Evolutionary conservation across 2,329 filamentous ascomycete species (phyloP).

Genomic region (Hymenoscyphus fraxineus): DNA sequence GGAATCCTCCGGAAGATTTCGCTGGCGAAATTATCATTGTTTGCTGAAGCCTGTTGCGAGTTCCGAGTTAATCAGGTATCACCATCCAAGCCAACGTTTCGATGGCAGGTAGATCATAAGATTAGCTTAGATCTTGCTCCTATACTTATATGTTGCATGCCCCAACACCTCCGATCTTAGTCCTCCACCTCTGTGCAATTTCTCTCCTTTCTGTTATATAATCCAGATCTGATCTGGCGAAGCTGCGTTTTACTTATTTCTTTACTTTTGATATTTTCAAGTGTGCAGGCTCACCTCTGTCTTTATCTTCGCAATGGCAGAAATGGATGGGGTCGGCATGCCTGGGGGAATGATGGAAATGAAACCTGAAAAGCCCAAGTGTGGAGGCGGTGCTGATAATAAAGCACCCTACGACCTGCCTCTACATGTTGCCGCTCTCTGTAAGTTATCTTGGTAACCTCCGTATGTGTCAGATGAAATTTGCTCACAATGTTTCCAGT

Average conservation of each 20-base stretch:
- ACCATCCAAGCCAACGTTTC: slow-evolving; percentile 4
- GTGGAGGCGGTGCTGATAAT: slow-evolving; percentile 15
- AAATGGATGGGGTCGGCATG: background rate
- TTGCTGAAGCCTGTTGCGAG: background rate
- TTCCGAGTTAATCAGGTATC: background rate
- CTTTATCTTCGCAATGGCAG: slow-evolving; percentile 4
- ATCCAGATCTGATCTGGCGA: slow-evolving; percentile 3
- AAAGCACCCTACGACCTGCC: slow-evolving; percentile 57
- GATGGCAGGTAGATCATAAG: slow-evolving; percentile 3
- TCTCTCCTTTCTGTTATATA: background rate
- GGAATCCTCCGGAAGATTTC: background rate
- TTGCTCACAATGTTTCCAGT: slow-evolving; percentile 7
- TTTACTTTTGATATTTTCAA: slow-evolving; percentile 7
- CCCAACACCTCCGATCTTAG: background rate
- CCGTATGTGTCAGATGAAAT: background rate
- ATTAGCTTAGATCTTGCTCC: background rate
- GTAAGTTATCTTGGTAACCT: slow-evolving; percentile 7
- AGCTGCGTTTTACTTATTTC: background rate
- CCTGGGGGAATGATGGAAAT: background rate
- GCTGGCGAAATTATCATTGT: background rate
- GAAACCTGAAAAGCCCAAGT: slow-evolving; percentile 14
- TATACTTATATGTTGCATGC: slow-evolving; percentile 1
- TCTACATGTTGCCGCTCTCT: slow-evolving; percentile 62
- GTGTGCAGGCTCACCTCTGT: slow-evolving; percentile 7
- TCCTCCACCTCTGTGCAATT: background rate